A percentile compares a stretch with the other conserved stretches of the same genome.
Evolutionary conservation across 352 stramenopile species (phyloP).

Genomic region (Blastocystis sp.): DNA sequence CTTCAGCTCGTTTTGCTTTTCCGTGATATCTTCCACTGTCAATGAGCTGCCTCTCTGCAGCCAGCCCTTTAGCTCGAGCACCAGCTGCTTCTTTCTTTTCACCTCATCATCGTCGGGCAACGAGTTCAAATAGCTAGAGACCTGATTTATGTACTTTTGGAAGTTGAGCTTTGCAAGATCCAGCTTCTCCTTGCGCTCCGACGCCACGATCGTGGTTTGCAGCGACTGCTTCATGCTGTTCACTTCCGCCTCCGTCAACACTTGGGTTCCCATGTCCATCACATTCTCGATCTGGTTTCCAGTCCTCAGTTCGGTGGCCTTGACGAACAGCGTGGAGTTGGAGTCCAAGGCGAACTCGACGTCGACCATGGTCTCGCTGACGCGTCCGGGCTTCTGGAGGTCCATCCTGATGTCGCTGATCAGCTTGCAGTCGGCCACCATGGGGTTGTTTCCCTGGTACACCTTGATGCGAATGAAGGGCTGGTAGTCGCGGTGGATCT

Average conservation of each 20-base stretch:
- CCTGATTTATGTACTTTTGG: not conserved
- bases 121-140: not conserved
- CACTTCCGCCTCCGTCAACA: not conserved
- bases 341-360: conserved; percentile 10
- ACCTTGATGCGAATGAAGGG: not conserved
- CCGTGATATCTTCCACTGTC: not conserved
- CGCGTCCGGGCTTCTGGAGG: not conserved
- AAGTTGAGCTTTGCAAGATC: not conserved
- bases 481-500: not conserved
- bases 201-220: not conserved
- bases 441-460: not conserved
- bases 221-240: not conserved
- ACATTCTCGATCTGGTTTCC: not conserved
- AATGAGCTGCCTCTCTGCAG: not conserved
- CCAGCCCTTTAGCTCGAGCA: not conserved
- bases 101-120: not conserved
- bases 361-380: not conserved
- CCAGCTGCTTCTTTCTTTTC: not conserved
- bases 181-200: not conserved
- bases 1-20: not conserved
- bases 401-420: not conserved
- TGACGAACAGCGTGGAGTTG: conserved; percentile 21
- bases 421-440: conserved; percentile 28
- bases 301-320: not conserved
- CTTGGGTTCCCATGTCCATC: conserved; percentile 29